phyloP scores from a whole-genome alignment of 176 grass and related monocot genomes.

The Oryza coarctata region DNA sequence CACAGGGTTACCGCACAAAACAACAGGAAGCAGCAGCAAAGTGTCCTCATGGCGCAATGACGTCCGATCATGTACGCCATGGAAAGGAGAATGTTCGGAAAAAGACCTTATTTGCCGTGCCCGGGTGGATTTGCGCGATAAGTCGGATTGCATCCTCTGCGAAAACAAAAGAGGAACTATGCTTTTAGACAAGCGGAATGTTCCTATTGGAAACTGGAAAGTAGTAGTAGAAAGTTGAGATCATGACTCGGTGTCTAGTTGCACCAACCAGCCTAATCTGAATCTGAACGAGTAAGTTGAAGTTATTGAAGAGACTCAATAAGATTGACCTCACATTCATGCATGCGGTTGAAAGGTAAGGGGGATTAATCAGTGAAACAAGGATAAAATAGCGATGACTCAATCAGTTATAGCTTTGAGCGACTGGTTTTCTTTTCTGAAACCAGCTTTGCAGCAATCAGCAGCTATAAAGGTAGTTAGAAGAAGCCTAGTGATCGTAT shows the following conservation, averaged over 20 bases:
- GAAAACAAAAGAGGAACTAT: not conserved
- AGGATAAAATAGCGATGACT: too few species aligned
- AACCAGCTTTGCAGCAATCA: not conserved
- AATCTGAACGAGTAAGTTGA: not conserved
- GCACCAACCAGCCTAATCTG: not conserved
- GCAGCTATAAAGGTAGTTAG: not conserved
- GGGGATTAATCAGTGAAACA: not conserved
- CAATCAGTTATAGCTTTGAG: not conserved
- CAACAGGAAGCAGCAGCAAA: not conserved
- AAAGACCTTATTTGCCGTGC: not conserved
- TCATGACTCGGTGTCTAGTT: not conserved
- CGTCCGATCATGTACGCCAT: not conserved
- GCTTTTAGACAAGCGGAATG: not conserved
- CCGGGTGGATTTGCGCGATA: not conserved
- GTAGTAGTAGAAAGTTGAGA: not conserved
- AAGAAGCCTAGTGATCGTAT: not conserved
- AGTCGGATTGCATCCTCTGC: not conserved
- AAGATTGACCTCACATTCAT: not conserved
- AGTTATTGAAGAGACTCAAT: not conserved
- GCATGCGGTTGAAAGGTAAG: not conserved
- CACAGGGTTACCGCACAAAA: not conserved
- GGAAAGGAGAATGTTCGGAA: conserved; percentile 5
- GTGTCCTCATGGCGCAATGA: not conserved
- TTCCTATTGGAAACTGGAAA: not conserved
- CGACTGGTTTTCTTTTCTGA: not conserved